Evolutionary conservation across 176 grass and related monocot genomes (phyloP).

Genomic region (Eragrostis curvula): DNA sequence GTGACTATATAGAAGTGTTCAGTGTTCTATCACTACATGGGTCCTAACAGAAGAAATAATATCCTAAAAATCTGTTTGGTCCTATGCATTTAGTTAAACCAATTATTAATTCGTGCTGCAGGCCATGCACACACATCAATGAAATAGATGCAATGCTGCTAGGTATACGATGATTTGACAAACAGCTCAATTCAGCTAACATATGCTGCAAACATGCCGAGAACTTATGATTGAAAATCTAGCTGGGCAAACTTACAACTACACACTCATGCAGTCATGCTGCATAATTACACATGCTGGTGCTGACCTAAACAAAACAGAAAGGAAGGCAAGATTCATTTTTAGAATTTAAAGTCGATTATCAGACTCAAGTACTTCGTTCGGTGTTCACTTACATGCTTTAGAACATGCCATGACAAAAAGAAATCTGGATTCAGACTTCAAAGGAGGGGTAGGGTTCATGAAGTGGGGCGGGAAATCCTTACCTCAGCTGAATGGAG

Average conservation of each 20-base stretch:
- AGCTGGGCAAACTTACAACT: neutral
- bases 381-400: too few species aligned
- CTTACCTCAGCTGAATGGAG: too few species aligned
- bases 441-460: too few species aligned
- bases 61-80: neutral
- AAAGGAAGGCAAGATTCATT: too few species aligned
- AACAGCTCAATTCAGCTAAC: neutral
- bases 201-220: neutral
- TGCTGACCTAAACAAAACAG: neutral
- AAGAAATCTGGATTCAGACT: too few species aligned
- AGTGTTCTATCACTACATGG: neutral
- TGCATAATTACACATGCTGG: neutral
- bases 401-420: too few species aligned
- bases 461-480: too few species aligned
- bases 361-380: too few species aligned
- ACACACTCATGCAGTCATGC: neutral
- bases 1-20: constrained; percentile 1
- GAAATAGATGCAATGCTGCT: neutral
- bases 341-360: too few species aligned
- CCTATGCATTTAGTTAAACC: neutral
- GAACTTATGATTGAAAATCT: neutral
- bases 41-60: neutral
- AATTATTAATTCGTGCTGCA: neutral
- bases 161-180: neutral
- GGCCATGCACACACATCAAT: too few species aligned